These are phyloP conservation scores for Cytospora schulzeri DNA, from an alignment of 2,329 filamentous ascomycete species.

Conservation along the genomic window DNA sequence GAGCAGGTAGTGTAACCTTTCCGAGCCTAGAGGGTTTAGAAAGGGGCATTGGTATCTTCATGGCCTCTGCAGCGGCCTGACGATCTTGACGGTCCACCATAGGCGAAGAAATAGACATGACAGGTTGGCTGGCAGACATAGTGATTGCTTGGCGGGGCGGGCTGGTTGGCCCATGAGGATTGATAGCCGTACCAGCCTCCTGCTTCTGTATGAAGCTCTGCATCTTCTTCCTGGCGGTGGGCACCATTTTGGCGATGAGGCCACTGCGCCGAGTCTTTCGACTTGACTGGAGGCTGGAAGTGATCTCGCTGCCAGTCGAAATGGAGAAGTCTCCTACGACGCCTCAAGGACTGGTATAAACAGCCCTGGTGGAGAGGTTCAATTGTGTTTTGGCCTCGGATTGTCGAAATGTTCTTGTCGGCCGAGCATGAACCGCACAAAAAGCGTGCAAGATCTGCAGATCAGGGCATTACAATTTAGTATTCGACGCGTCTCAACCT, in stretches of 20 bases:
- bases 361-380: neutral
- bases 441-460: neutral
- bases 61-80: conserved; percentile 1
- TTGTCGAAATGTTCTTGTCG: neutral
- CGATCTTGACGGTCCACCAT: conserved; percentile 10
- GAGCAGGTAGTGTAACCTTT: neutral
- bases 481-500: neutral
- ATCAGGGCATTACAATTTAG: conserved; percentile 4
- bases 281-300: neutral
- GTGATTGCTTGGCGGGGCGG: conserved; percentile 23
- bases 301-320: neutral
- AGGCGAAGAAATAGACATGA: conserved; percentile 9
- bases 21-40: conserved; percentile 6
- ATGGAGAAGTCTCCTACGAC: neutral
- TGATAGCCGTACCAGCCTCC: conserved; percentile 15
- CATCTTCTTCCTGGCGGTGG: conserved; percentile 36
- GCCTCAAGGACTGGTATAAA: neutral
- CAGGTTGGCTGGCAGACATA: conserved; percentile 1
- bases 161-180: conserved; percentile 25
- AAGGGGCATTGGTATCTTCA: conserved; percentile 25
- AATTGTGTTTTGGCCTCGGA: neutral
- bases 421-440: neutral
- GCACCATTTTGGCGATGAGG: conserved; percentile 33
- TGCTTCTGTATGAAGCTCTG: conserved; percentile 37
- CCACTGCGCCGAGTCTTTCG: neutral